These are phyloP conservation scores for Aspergillus neoniger DNA, from an alignment of 2,329 filamentous ascomycete species.

Conservation along the genomic window DNA sequence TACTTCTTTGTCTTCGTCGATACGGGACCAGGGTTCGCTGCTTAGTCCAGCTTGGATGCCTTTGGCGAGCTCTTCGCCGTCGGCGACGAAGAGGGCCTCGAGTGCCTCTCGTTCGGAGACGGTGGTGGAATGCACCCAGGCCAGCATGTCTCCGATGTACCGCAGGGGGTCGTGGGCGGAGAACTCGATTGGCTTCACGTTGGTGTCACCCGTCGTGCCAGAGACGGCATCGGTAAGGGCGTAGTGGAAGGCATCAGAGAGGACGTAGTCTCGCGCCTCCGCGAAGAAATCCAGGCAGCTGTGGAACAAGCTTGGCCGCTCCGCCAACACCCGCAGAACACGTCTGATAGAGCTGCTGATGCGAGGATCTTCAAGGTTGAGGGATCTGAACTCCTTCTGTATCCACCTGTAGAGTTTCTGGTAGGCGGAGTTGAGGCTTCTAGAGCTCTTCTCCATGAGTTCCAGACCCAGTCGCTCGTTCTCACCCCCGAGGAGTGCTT, in stretches of 20 bases:
- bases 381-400: constrained; percentile 84
- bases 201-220: constrained; percentile 59
- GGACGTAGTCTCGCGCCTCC: constrained; percentile 79
- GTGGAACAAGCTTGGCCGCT: constrained; percentile 86
- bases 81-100: constrained; percentile 85
- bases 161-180: constrained; percentile 87
- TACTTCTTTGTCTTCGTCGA: constrained; percentile 58
- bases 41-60: constrained; percentile 77
- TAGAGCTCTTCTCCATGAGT: constrained; percentile 87
- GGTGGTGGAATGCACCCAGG: constrained; percentile 91
- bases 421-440: constrained; percentile 82
- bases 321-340: constrained; percentile 82
- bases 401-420: constrained; percentile 97
- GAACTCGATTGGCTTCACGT: constrained; percentile 88
- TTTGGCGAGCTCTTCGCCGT: constrained; percentile 83
- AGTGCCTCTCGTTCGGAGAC: constrained; percentile 93
- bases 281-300: constrained; percentile 92
- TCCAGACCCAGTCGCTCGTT: constrained; percentile 86
- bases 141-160: constrained; percentile 95
- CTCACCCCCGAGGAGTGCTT: constrained; percentile 84
- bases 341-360: constrained; percentile 82
- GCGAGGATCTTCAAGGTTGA: constrained; percentile 92
- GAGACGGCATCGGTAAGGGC: constrained; percentile 75
- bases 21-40: constrained; percentile 78
- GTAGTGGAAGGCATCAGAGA: constrained; percentile 86